Base-by-base conservation (phyloP, 2,329 filamentous ascomycete genomes). In the Phyllosticta citriasiana region DNA sequence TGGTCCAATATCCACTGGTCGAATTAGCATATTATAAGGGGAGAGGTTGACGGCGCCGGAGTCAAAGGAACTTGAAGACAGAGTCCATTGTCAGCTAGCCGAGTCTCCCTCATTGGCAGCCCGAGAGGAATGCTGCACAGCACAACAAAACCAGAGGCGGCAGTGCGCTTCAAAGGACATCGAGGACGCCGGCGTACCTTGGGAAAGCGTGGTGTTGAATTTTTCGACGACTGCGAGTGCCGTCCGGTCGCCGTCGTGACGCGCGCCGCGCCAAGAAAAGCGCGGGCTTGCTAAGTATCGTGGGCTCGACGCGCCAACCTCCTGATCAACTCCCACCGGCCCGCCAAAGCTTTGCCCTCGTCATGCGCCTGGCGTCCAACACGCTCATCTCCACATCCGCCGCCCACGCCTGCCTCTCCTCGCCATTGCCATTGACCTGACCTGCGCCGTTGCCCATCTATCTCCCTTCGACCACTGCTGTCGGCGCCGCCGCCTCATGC, bases 401-500 rank as follows among this genome's bases (percentile, higher is more conserved):
- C 27, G 53, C 53, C 25, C 5, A 7, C 22, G 16, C 30, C 22
- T 14, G 26, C 54, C 27, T 12, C 59, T 56, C 35, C 59, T 55
- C 50, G 19, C 51, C 6, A 8, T 30, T 8, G 6, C 14, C 40
- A n/a, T 47, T 47, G 40, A 47, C 40, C 40, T 47, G 40, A n/a
- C 14, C 40, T 22, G 22, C 61, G 30, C 35, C 30, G 58, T 57
- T 51, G 16, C 58, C 14, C 25, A 7, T 51, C 54, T 25, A 14
- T 40, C 57, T 55, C 57, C 53, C 35, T 55, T 27, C 57, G 22
- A 25, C n/a, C 51, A 7, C 51, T 25, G 24, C 22, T 22, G 19
- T 22, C 25, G 40, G 27, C 53, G 19, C 55, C 57, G 57, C 51
- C 54, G 63, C 65, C 84, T 81, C 82, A 97, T 97, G 93, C 92